phyloP scores from a whole-genome alignment of 345 rosid genomes.

The Carallia pectinifolia region DNA sequence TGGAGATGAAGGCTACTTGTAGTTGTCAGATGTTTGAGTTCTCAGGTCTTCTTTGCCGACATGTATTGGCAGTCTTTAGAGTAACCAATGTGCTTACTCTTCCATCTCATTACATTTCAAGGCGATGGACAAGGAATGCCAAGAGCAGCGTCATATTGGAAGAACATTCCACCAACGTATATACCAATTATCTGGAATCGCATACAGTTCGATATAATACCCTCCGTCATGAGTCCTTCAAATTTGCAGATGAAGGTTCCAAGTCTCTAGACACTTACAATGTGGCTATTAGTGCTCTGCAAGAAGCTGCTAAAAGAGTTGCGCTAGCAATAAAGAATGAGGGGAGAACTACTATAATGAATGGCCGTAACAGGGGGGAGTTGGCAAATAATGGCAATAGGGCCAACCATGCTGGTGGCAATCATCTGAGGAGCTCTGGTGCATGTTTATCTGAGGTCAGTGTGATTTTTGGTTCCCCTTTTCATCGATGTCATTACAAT shows the following conservation, averaged over 20 bases:
- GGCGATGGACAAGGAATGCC: constrained; percentile 83
- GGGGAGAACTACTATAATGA: constrained; percentile 7
- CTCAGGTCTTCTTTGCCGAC: constrained; percentile 74
- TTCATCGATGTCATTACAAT: background rate
- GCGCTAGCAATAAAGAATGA: constrained; percentile 33
- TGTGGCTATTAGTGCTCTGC: constrained; percentile 70
- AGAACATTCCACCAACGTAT: constrained; percentile 39
- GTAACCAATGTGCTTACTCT: constrained; percentile 65
- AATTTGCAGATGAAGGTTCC: constrained; percentile 80
- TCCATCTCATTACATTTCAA: constrained; percentile 61
- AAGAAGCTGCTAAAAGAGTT: constrained; percentile 67
- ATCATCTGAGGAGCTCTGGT: constrained; percentile 19
- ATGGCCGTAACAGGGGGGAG: constrained; percentile 31
- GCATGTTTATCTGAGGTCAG: constrained; percentile 39
- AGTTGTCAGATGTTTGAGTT: constrained; percentile 86
- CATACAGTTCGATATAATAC: constrained; percentile 52
- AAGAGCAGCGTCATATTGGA: constrained; percentile 42
- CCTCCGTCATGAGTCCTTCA: constrained; percentile 70
- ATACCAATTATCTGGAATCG: constrained; percentile 47
- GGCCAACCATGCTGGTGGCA: constrained; percentile 4
- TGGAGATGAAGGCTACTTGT: constrained; percentile 70
- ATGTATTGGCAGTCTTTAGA: constrained; percentile 70
- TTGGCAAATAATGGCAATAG: constrained; percentile 17
- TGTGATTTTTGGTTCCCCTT: constrained; percentile 9
- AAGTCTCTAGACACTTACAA: constrained; percentile 65